These are phyloP conservation scores for Camillea tinctor DNA, from an alignment of 2,329 filamentous ascomycete species.

Conservation along the genomic window DNA sequence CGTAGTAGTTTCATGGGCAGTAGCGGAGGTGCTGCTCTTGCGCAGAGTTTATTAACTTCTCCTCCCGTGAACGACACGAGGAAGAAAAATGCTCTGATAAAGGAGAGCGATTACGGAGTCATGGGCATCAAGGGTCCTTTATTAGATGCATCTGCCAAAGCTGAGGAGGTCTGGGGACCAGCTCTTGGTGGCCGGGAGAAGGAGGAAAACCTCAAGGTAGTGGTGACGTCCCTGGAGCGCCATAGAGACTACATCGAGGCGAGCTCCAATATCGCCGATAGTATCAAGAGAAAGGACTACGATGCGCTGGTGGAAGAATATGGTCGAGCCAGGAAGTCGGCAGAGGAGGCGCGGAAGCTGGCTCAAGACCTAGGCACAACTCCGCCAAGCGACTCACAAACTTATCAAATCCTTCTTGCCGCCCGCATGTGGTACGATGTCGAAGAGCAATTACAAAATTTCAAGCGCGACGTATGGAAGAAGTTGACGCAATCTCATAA, in stretches of 20 bases:
- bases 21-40: slow-evolving; percentile 36
- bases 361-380: slow-evolving; percentile 54
- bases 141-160: slow-evolving; percentile 87
- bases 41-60: slow-evolving; percentile 39
- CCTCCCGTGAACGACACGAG: slow-evolving; percentile 50
- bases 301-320: slow-evolving; percentile 86
- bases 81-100: slow-evolving; percentile 86
- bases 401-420: slow-evolving; percentile 83
- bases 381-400: slow-evolving; percentile 71
- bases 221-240: slow-evolving; percentile 73
- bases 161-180: slow-evolving; percentile 96
- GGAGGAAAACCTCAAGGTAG: slow-evolving; percentile 79
- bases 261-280: slow-evolving; percentile 73
- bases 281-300: slow-evolving; percentile 88
- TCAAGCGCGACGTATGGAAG: slow-evolving; percentile 90
- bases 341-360: slow-evolving; percentile 72
- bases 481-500: slow-evolving; percentile 69
- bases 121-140: slow-evolving; percentile 85
- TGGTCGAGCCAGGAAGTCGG: slow-evolving; percentile 75
- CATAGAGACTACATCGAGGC: slow-evolving; percentile 82
- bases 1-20: slow-evolving; percentile 63
- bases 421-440: slow-evolving; percentile 96
- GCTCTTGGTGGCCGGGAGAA: slow-evolving; percentile 88
- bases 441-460: slow-evolving; percentile 77
- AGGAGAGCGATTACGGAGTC: slow-evolving; percentile 90